Conservation (phyloP, 106 monocot genomes). For the Xerophyta viscosa region DNA sequence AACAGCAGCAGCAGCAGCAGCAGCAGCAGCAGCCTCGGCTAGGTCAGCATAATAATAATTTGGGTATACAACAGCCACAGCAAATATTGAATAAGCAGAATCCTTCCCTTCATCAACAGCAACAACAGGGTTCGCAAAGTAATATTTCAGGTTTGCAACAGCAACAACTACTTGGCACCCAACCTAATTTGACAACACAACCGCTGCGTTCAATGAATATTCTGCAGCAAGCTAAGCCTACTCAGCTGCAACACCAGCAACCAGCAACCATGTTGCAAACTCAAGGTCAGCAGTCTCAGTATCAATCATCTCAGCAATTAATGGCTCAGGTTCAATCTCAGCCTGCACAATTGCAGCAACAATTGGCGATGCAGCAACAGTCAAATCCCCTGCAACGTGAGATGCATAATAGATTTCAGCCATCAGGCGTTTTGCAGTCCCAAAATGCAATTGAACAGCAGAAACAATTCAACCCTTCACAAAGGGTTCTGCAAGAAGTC, state of each 20-base stretch:
- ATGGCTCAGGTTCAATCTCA: constrained; percentile 55
- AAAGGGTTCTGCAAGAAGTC: constrained; percentile 43
- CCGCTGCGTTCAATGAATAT: constrained; percentile 39
- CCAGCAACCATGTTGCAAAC: constrained; percentile 37
- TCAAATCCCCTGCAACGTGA: constrained; percentile 41
- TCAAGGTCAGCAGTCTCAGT: constrained; percentile 47
- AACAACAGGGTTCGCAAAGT: constrained; percentile 21
- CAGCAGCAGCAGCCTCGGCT: too few relatives aligned
- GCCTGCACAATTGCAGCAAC: constrained; percentile 52
- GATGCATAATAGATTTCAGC: constrained; percentile 59
- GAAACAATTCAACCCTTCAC: constrained; percentile 54
- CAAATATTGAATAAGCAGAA: constrained; percentile 48
- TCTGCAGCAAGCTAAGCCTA: constrained; percentile 40
- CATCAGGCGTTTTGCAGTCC: constrained; percentile 33
- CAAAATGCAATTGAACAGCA: constrained; percentile 66
- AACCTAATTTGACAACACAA: constrained; percentile 29
- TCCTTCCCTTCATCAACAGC: constrained; percentile 41
- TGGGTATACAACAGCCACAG: constrained; percentile 60
- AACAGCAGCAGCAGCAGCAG: constrained; percentile 39
- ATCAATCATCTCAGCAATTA: too few relatives aligned
- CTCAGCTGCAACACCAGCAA: constrained; percentile 38
- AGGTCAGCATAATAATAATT: too few relatives aligned
- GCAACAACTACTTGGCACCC: constrained; percentile 33
- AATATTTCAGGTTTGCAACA: constrained; percentile 33
- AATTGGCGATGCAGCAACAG: constrained; percentile 44